Conservation (phyloP, 1,284 basidiomycete species). For the Moniliophthora roreri region DNA sequence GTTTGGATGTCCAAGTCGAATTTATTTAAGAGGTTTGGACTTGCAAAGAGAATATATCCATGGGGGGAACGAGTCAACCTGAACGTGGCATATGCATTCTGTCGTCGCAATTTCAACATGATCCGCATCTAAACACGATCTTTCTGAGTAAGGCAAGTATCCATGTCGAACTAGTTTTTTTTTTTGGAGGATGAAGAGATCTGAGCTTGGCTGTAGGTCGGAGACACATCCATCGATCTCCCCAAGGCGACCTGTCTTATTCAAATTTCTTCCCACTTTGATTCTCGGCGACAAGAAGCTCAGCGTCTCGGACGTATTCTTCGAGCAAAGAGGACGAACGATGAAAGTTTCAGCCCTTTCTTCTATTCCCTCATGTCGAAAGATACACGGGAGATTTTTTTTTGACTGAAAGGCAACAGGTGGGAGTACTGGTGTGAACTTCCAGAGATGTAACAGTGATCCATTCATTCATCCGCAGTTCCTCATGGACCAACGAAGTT, state of each 20-base stretch:
- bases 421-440: too few relatives aligned
- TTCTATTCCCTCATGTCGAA: slow-evolving; percentile 99
- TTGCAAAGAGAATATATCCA: slow-evolving; percentile 96
- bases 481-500: slow-evolving; percentile 96
- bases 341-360: slow-evolving; percentile 99
- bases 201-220: slow-evolving; percentile 66
- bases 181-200: not conserved
- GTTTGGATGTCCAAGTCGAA: not conserved
- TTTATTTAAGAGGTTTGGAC: slow-evolving; percentile 93
- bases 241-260: slow-evolving; percentile 99
- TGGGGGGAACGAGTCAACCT: slow-evolving; percentile 92
- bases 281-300: slow-evolving; percentile 96
- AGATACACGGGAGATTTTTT: slow-evolving; percentile 99
- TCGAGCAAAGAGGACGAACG: slow-evolving; percentile 95
- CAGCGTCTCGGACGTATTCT: slow-evolving; percentile 94
- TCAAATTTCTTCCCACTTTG: slow-evolving; percentile 99
- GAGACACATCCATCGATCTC: slow-evolving; percentile 98
- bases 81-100: slow-evolving; percentile 96
- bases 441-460: too few relatives aligned
- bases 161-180: slow-evolving; percentile 4
- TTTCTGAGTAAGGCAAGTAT: slow-evolving; percentile 88
- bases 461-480: slow-evolving; percentile 57
- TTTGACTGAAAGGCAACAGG: slow-evolving; percentile 95
- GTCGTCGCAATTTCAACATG: slow-evolving; percentile 95
- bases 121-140: slow-evolving; percentile 96